These are phyloP conservation scores for Aureobasidium sp. DNA, from an alignment of 2,329 filamentous ascomycete species.

Conservation along the genomic window DNA sequence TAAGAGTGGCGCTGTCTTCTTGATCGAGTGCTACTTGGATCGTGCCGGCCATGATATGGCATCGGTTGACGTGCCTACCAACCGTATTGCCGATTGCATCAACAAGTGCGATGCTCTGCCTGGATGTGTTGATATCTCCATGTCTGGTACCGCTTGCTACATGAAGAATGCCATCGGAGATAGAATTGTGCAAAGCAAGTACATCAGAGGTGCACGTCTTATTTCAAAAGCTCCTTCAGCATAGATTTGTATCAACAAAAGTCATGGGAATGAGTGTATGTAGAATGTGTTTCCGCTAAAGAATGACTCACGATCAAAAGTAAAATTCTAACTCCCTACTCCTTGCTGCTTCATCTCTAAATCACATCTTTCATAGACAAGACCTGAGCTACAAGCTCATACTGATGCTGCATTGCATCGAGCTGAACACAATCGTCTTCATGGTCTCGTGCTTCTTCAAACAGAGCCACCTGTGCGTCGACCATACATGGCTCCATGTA, in stretches of 20 bases:
- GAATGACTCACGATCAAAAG: no score
- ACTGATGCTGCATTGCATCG: slow-evolving; percentile 17
- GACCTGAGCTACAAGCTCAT: slow-evolving; percentile 16
- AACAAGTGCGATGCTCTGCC: slow-evolving; percentile 6
- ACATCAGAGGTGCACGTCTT: not conserved
- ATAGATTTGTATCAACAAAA: not conserved
- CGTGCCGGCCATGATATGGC: slow-evolving; percentile 14
- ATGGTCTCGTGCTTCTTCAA: slow-evolving; percentile 24
- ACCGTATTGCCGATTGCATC: slow-evolving; percentile 13
- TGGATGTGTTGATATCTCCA: slow-evolving; percentile 15
- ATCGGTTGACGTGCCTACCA: not conserved
- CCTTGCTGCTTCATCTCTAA: no score
- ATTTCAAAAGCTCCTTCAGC: not conserved
- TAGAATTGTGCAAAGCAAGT: not conserved
- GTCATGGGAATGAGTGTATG: no score
- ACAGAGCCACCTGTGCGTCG: slow-evolving; percentile 28
- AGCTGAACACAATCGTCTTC: slow-evolving; percentile 34
- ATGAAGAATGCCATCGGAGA: slow-evolving; percentile 1
- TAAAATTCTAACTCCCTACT: no score
- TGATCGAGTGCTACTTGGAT: slow-evolving; percentile 15
- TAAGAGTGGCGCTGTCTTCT: slow-evolving; percentile 1
- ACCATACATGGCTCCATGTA: slow-evolving; percentile 35
- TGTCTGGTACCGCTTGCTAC: slow-evolving; percentile 19
- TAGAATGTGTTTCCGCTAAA: no score
- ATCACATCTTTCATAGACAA: no score